Conservation (phyloP, 495 filamentous ascomycete genomes). For the Podospora pseudoanserina region DNA sequence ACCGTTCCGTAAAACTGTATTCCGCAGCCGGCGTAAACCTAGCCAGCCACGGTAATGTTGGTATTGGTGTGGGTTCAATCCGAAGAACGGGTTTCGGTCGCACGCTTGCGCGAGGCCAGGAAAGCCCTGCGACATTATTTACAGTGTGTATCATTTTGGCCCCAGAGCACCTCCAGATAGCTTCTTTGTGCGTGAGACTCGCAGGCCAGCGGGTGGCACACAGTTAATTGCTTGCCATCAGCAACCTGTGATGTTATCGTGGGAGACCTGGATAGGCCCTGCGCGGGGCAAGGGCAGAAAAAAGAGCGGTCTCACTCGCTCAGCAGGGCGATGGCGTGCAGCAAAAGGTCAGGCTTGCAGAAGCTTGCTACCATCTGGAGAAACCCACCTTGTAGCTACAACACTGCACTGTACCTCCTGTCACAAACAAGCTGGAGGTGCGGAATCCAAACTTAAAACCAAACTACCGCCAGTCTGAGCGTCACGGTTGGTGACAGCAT, state of each 20-base stretch:
- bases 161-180: neutral
- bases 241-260: neutral
- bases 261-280: neutral
- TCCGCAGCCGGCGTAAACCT: neutral
- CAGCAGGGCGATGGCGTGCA: conserved; percentile 17
- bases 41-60: conserved; percentile 8
- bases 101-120: conserved; percentile 9
- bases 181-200: neutral
- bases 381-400: conserved; percentile 7
- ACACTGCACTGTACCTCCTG: neutral
- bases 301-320: neutral
- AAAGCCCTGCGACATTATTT: conserved; percentile 4
- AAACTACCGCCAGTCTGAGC: neutral
- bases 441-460: neutral
- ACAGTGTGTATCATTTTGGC: neutral
- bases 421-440: conserved; percentile 8
- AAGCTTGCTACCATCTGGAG: conserved; percentile 11
- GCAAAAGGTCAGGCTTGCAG: conserved; percentile 16
- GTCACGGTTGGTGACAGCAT: neutral
- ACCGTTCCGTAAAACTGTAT: conserved; percentile 8
- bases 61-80: conserved; percentile 12
- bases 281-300: neutral
- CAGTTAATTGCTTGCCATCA: neutral
- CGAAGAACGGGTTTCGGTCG: conserved; percentile 13
- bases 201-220: neutral